A percentile compares a stretch with the other conserved stretches of the same genome.
These are phyloP conservation scores for Leccinum olivaceopallidum DNA, from an alignment of 768 basidiomycete species.

Conservation along the genomic window DNA sequence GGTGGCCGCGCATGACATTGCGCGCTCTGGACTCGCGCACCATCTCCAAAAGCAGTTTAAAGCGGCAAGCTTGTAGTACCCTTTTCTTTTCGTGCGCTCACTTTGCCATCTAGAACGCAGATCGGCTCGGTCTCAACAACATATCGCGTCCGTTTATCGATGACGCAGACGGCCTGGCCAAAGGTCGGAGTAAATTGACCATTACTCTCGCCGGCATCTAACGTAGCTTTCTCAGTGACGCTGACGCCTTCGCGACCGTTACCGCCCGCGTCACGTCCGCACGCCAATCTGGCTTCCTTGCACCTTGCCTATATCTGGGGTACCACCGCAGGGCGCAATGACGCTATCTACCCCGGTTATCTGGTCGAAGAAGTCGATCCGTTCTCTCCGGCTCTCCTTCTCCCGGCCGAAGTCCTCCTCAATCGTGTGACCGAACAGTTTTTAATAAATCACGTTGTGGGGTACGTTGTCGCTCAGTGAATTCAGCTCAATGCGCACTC, in stretches of 20 bases:
- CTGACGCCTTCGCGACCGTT: constrained; percentile 40
- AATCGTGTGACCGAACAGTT: constrained; percentile 55
- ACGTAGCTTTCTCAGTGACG: constrained; percentile 35
- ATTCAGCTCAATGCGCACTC: constrained; percentile 11
- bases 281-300: constrained; percentile 35
- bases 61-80: constrained; percentile 36
- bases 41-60: constrained; percentile 54
- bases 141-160: constrained; percentile 56
- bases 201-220: constrained; percentile 7
- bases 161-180: constrained; percentile 41
- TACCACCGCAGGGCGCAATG: constrained; percentile 17
- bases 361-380: constrained; percentile 42
- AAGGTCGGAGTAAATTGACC: constrained; percentile 35
- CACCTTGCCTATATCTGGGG: constrained; percentile 46
- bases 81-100: constrained; percentile 14
- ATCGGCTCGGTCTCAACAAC: constrained; percentile 54
- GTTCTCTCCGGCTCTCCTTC: constrained; percentile 54
- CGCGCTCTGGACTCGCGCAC: constrained; percentile 48
- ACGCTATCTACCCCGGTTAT: constrained; percentile 23
- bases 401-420: constrained; percentile 54
- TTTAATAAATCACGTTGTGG: constrained; percentile 56
- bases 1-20: constrained; percentile 42
- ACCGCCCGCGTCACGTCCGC: constrained; percentile 27
- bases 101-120: constrained; percentile 50
- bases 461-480: constrained; percentile 38